A percentile compares a stretch with the other conserved stretches of the same genome.
These are phyloP conservation scores for Eucalyptus coolabah DNA, from an alignment of 345 rosid species.

Conservation along the genomic window DNA sequence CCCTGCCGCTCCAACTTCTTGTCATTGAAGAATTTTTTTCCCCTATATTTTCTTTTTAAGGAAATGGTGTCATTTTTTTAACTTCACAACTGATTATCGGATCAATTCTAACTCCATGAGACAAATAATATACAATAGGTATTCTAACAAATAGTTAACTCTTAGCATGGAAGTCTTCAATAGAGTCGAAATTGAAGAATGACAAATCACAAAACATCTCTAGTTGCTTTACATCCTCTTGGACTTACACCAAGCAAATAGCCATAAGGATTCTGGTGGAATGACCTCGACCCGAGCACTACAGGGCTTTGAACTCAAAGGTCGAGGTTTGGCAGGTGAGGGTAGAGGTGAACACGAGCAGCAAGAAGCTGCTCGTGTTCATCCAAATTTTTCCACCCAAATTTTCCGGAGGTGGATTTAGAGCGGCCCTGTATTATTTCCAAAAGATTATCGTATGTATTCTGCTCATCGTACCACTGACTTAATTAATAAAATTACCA, in stretches of 20 bases:
- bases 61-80: background rate
- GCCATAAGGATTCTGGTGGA: background rate
- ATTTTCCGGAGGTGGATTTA: background rate
- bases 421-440: background rate
- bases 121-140: background rate
- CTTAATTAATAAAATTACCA: background rate
- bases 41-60: background rate
- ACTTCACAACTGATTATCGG: background rate
- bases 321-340: background rate
- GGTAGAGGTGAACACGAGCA: background rate
- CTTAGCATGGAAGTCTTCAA: background rate
- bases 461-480: background rate
- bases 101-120: background rate
- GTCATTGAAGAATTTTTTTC: background rate
- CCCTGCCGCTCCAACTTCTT: background rate
- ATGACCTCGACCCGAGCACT: background rate
- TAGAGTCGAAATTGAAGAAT: background rate
- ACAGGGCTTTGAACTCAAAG: too few relatives aligned
- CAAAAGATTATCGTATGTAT: background rate
- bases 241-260: background rate
- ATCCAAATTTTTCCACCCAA: too few relatives aligned
- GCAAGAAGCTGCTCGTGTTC: background rate
- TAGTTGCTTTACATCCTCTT: background rate
- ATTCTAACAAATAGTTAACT: background rate
- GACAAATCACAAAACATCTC: background rate